Evolutionary conservation across 148 eudicot genomes (phyloP).

Genomic region (Polygonum aviculare): DNA sequence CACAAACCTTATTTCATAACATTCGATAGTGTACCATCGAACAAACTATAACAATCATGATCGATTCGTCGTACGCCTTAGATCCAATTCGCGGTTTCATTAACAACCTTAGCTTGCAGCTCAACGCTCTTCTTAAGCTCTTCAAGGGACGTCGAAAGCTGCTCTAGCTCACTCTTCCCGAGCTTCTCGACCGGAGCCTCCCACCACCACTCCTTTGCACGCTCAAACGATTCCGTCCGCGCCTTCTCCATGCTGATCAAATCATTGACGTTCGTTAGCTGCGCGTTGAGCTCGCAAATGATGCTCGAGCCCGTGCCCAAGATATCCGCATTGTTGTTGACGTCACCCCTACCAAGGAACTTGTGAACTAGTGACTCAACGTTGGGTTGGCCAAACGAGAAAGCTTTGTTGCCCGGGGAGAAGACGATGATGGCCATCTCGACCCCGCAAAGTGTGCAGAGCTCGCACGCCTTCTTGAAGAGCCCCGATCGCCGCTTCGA

Average conservation of each 20-base stretch:
- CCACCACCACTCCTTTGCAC: not conserved
- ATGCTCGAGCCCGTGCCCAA: not conserved
- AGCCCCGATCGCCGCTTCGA: constrained; percentile 5
- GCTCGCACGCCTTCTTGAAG: not conserved
- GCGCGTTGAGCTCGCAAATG: not conserved
- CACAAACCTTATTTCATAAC: too few species aligned
- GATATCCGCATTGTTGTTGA: not conserved
- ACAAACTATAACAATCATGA: too few species aligned
- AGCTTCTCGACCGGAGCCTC: not conserved
- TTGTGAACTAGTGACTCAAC: not conserved
- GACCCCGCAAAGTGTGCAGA: not conserved
- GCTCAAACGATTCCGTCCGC: not conserved
- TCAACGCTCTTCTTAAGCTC: not conserved
- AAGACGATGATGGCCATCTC: not conserved
- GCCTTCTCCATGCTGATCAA: not conserved
- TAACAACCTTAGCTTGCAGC: not conserved
- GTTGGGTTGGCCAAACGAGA: not conserved
- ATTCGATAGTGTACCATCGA: too few species aligned
- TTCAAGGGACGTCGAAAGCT: not conserved
- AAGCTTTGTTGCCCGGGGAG: not conserved
- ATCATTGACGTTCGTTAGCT: not conserved
- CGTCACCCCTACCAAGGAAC: not conserved
- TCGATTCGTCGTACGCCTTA: too few species aligned
- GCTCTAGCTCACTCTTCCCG: not conserved
- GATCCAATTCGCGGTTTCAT: not conserved